phyloP scores from a whole-genome alignment of 768 basidiomycete genomes.

The Russula emetica region DNA sequence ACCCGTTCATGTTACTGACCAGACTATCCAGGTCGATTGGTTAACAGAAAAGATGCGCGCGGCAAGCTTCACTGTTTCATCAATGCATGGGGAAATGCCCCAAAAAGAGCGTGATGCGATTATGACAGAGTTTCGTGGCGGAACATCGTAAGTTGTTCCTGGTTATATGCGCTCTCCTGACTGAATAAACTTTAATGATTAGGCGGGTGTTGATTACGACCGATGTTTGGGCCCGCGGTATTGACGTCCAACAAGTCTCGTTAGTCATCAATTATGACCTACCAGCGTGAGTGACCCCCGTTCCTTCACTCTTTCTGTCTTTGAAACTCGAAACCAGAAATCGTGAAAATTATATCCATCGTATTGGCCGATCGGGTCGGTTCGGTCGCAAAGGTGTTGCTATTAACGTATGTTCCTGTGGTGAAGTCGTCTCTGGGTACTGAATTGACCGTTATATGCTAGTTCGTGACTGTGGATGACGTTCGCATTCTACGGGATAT shows the following conservation, averaged over 20 bases:
- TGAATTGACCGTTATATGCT: slow-evolving; percentile 10
- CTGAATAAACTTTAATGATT: background rate
- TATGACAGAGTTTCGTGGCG: slow-evolving; percentile 94
- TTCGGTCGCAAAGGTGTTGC: slow-evolving; percentile 99
- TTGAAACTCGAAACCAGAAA: slow-evolving; percentile 46
- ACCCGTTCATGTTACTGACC: background rate
- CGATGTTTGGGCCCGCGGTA: slow-evolving; percentile 96
- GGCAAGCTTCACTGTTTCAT: slow-evolving; percentile 98
- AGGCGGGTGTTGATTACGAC: slow-evolving; percentile 94
- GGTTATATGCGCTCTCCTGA: slow-evolving; percentile 3
- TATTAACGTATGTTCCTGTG: slow-evolving; percentile 72
- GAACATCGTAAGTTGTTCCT: slow-evolving; percentile 66
- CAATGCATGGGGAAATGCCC: slow-evolving; percentile 95
- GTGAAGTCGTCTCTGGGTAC: background rate
- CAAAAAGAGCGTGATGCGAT: slow-evolving; percentile 94
- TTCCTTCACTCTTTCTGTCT: slow-evolving; percentile 16
- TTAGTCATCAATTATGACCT: slow-evolving; percentile 97
- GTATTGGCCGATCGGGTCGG: slow-evolving; percentile 97
- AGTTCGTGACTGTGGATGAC: slow-evolving; percentile 95
- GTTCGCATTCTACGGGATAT: slow-evolving; percentile 96
- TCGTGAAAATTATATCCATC: slow-evolving; percentile 99
- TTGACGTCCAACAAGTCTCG: slow-evolving; percentile 97
- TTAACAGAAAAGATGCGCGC: slow-evolving; percentile 97
- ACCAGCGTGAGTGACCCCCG: slow-evolving; percentile 62
- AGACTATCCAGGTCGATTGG: slow-evolving; percentile 76